phyloP scores from a whole-genome alignment of 768 basidiomycete genomes.

The Suillus subaureus region DNA sequence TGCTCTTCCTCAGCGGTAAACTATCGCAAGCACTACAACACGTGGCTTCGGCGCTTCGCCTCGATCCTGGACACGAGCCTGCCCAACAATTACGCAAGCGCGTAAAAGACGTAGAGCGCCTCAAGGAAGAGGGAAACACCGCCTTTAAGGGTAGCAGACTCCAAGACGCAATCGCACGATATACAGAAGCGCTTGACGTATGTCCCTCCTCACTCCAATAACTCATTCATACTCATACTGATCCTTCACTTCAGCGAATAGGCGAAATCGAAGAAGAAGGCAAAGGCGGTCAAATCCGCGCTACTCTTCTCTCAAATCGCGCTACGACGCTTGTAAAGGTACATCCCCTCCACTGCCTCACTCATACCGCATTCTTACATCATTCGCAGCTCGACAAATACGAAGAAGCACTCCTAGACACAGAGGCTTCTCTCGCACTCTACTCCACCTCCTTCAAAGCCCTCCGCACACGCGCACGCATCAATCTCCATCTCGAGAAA shows the following conservation, averaged over 20 bases:
- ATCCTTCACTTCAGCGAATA: conserved; percentile 48
- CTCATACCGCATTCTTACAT: neutral
- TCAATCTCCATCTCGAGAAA: conserved; percentile 72
- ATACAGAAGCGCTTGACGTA: conserved; percentile 73
- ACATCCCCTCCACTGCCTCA: neutral
- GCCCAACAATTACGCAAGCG: conserved; percentile 75
- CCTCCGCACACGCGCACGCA: conserved; percentile 82
- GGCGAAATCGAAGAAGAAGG: conserved; percentile 71
- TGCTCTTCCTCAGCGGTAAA: conserved; percentile 74
- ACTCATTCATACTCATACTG: conserved; percentile 7
- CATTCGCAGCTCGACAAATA: conserved; percentile 56
- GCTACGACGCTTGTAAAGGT: conserved; percentile 84
- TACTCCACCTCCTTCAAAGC: conserved; percentile 78
- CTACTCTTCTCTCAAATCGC: conserved; percentile 79
- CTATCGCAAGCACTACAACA: conserved; percentile 75
- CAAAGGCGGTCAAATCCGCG: conserved; percentile 79
- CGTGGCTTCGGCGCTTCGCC: conserved; percentile 65
- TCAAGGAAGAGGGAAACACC: conserved; percentile 84
- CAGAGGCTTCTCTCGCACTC: conserved; percentile 64
- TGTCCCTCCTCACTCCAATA: conserved; percentile 15
- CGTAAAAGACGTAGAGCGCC: conserved; percentile 77
- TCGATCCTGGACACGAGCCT: conserved; percentile 75
- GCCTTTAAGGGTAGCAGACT: conserved; percentile 67
- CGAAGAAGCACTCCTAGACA: conserved; percentile 72
- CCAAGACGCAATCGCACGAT: conserved; percentile 66